Percentiles rank a stretch among this genome's conserved stretches.
Evolutionary conservation across 2,329 filamentous ascomycete genomes (phyloP).

Genomic region (Elsinoe fawcettii): DNA sequence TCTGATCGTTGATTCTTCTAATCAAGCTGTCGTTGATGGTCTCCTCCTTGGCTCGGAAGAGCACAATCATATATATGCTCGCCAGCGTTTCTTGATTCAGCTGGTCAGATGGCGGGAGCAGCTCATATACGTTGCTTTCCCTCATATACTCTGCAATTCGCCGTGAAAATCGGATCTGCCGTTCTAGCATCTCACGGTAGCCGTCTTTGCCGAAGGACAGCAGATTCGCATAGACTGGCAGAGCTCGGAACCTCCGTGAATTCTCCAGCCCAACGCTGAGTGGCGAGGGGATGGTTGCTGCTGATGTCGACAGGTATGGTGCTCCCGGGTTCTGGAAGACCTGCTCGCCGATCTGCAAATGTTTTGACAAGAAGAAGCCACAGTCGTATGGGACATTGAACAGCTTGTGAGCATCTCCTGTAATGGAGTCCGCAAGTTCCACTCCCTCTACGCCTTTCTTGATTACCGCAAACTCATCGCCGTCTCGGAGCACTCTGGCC

Average conservation of each 20-base stretch:
- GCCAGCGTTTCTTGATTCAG: constrained; percentile 35
- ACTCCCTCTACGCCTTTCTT: constrained; percentile 52
- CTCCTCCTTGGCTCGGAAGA: constrained; percentile 66
- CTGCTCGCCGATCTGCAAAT: constrained; percentile 48
- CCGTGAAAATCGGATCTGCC: constrained; percentile 65
- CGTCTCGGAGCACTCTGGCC: constrained; percentile 54
- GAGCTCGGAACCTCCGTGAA: constrained; percentile 78
- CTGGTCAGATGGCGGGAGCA: constrained; percentile 47
- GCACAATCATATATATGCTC: constrained; percentile 60
- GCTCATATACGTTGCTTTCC: constrained; percentile 54
- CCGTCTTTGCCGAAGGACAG: constrained; percentile 64
- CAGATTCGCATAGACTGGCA: constrained; percentile 81
- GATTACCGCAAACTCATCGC: constrained; percentile 50
- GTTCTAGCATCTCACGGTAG: constrained; percentile 59
- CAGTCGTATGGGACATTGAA: constrained; percentile 94
- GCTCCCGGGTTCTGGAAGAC: constrained; percentile 82
- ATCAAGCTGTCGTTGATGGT: constrained; percentile 59
- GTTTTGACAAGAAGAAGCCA: constrained; percentile 76
- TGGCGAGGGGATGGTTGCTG: constrained; percentile 60
- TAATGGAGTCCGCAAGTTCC: constrained; percentile 79
- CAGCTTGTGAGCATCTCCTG: constrained; percentile 82
- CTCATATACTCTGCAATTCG: constrained; percentile 57
- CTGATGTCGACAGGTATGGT: constrained; percentile 57
- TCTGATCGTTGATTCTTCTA: constrained; percentile 61
- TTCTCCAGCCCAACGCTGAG: constrained; percentile 86